Conservation (phyloP, 495 filamentous ascomycete species). For the Symbiotaphrina buchneri region DNA sequence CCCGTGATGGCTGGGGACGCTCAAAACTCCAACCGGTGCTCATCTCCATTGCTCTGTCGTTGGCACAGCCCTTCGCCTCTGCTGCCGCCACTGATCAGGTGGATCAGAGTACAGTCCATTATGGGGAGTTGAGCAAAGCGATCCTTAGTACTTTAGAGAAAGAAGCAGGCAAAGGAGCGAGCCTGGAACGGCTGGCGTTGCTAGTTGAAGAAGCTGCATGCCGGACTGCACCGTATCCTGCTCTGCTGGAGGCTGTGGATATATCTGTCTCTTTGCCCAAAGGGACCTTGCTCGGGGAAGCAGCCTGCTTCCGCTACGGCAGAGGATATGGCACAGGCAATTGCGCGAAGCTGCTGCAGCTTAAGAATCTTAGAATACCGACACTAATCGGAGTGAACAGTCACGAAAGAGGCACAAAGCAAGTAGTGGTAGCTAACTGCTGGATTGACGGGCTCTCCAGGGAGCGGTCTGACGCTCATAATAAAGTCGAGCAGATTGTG, state of each 20-base stretch:
- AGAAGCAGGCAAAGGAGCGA: slow-evolving; percentile 4
- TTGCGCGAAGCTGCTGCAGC: slow-evolving; percentile 11
- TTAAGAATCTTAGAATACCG: slow-evolving; percentile 26
- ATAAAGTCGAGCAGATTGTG: slow-evolving; percentile 21
- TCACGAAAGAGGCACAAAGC: slow-evolving; percentile 32
- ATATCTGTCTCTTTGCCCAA: slow-evolving; percentile 25
- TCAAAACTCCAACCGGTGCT: slow-evolving; percentile 25
- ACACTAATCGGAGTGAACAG: slow-evolving; percentile 35
- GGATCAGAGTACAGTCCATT: slow-evolving; percentile 32
- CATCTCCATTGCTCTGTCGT: slow-evolving; percentile 24
- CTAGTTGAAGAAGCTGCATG: neutral
- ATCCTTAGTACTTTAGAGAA: slow-evolving; percentile 16
- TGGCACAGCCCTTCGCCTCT: slow-evolving; percentile 20
- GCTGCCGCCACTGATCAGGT: slow-evolving; percentile 23
- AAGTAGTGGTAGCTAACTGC: slow-evolving; percentile 30
- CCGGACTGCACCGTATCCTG: neutral
- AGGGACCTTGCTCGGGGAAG: slow-evolving; percentile 24
- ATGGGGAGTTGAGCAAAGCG: slow-evolving; percentile 31
- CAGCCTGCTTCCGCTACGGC: slow-evolving; percentile 14
- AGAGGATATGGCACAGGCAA: slow-evolving; percentile 3
- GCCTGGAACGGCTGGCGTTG: neutral
- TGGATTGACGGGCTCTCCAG: slow-evolving; percentile 22
- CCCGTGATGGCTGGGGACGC: slow-evolving; percentile 35
- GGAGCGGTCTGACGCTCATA: slow-evolving; percentile 18
- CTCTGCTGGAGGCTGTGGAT: slow-evolving; percentile 13